Percentiles rank a stretch among this genome's conserved stretches.
Conservation (phyloP, 108 stramenopile species). For the Pseudonitzschia pungens region DNA sequence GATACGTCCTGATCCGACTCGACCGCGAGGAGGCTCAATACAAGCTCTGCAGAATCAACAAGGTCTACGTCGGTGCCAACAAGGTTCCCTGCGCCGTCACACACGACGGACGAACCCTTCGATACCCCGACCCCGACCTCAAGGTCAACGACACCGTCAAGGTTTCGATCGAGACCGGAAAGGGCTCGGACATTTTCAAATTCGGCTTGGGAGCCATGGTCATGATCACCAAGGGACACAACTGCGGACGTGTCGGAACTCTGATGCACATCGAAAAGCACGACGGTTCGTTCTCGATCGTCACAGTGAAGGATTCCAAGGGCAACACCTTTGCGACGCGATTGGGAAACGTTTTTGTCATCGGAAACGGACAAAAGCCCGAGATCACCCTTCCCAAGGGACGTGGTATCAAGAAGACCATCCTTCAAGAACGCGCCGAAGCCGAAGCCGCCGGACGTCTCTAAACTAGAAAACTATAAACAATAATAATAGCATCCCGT, state of each 20-base stretch:
- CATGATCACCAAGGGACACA: conserved; percentile 96
- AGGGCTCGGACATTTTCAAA: conserved; percentile 92
- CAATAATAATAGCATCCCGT: too few relatives aligned
- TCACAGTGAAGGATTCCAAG: conserved; percentile 96
- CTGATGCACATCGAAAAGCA: conserved; percentile 96
- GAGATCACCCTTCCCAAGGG: conserved; percentile 98
- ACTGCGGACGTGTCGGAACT: conserved; percentile 96
- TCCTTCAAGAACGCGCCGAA: conserved; percentile 94
- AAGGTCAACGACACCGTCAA: conserved; percentile 99
- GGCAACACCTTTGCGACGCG: conserved; percentile 97
- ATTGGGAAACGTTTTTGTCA: conserved; percentile 92
- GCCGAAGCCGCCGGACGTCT: conserved; percentile 82
- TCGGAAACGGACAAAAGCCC: conserved; percentile 88
- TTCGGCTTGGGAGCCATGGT: conserved; percentile 97
- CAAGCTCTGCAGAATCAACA: conserved; percentile 99
- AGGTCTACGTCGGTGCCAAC: conserved; percentile 84
- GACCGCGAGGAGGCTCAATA: conserved; percentile 89
- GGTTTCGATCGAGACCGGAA: conserved; percentile 95
- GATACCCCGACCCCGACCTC: conserved; percentile 98
- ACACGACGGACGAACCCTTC: conserved; percentile 99
- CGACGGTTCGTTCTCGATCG: conserved; percentile 98
- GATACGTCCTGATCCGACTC: conserved; percentile 94
- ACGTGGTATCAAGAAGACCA: conserved; percentile 98
- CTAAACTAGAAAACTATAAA: conserved; percentile 34
- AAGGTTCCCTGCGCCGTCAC: conserved; percentile 98